Evolutionary conservation across 2,329 filamentous ascomycete genomes (phyloP).

Genomic region (Aspergillus eucalypticola): DNA sequence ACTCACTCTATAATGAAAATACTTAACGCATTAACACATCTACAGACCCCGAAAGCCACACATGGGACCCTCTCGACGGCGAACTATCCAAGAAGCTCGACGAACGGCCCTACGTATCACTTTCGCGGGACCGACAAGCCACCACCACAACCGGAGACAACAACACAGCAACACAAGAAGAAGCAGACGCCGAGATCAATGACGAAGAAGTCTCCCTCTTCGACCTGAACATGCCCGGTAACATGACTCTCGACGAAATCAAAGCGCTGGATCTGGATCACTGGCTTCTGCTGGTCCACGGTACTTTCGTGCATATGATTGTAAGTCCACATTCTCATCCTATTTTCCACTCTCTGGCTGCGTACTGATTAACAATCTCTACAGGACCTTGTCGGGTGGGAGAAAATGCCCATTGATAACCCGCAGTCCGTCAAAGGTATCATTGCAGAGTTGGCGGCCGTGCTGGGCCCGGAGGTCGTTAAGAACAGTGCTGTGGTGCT

Average conservation of each 20-base stretch:
- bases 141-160: background rate
- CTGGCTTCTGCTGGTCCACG: slow-evolving; percentile 46
- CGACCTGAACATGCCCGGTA: slow-evolving; percentile 48
- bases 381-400: slow-evolving; percentile 51
- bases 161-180: background rate
- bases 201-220: slow-evolving; percentile 49
- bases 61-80: slow-evolving; percentile 48
- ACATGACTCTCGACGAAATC: slow-evolving; percentile 46
- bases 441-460: slow-evolving; percentile 49
- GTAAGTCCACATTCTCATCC: slow-evolving; percentile 28
- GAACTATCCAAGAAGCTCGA: slow-evolving; percentile 45
- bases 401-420: slow-evolving; percentile 43
- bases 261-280: slow-evolving; percentile 45
- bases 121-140: slow-evolving; percentile 40
- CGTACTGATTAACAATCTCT: background rate
- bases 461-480: slow-evolving; percentile 46
- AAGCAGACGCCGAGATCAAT: slow-evolving; percentile 29
- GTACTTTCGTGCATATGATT: slow-evolving; percentile 45
- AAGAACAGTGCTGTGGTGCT: slow-evolving; percentile 43
- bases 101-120: slow-evolving; percentile 46
- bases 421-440: slow-evolving; percentile 50
- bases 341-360: background rate
- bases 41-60: slow-evolving; percentile 48
- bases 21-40: background rate
- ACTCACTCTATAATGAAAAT: background rate